Percentiles rank a stretch among this genome's conserved stretches.
phyloP scores from a whole-genome alignment of 1,139 yeast genomes.

The Yamadazyma mexicana region DNA sequence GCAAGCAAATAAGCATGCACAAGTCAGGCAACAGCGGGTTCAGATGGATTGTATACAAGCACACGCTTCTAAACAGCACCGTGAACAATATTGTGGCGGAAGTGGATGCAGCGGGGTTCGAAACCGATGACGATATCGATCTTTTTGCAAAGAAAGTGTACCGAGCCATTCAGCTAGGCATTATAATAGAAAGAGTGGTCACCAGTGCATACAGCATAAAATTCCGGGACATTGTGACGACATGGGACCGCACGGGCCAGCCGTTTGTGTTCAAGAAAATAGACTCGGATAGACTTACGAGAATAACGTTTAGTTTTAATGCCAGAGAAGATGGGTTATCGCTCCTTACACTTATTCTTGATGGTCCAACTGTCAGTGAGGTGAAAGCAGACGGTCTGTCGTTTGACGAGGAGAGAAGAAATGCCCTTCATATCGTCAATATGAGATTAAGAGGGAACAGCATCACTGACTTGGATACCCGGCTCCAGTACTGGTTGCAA shows the following conservation, averaged over 20 bases:
- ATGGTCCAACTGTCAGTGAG: neutral
- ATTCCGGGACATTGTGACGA: neutral
- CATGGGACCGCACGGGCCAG: no score
- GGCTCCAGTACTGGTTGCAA: no score
- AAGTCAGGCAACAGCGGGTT: slow-evolving; percentile 6
- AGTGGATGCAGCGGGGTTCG: slow-evolving; percentile 8
- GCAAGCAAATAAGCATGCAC: slow-evolving; percentile 16
- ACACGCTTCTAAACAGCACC: slow-evolving; percentile 31
- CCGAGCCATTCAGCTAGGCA: neutral
- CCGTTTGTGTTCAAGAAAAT: neutral
- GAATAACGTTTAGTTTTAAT: neutral
- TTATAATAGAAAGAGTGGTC: slow-evolving; percentile 3
- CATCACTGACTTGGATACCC: neutral
- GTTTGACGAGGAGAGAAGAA: neutral
- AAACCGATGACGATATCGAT: slow-evolving; percentile 6
- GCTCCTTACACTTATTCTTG: slow-evolving; percentile 2
- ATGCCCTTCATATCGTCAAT: slow-evolving; percentile 1
- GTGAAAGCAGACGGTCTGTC: neutral
- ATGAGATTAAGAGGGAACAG: slow-evolving; percentile 5
- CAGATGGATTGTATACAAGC: slow-evolving; percentile 34
- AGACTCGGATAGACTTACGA: neutral
- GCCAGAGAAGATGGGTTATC: neutral
- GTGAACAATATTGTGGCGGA: slow-evolving; percentile 5
- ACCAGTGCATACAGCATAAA: neutral
- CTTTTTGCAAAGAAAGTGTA: slow-evolving; percentile 4